These are phyloP conservation scores for Tulasnella sp. DNA, from an alignment of 768 basidiomycete genomes.

Conservation along the genomic window DNA sequence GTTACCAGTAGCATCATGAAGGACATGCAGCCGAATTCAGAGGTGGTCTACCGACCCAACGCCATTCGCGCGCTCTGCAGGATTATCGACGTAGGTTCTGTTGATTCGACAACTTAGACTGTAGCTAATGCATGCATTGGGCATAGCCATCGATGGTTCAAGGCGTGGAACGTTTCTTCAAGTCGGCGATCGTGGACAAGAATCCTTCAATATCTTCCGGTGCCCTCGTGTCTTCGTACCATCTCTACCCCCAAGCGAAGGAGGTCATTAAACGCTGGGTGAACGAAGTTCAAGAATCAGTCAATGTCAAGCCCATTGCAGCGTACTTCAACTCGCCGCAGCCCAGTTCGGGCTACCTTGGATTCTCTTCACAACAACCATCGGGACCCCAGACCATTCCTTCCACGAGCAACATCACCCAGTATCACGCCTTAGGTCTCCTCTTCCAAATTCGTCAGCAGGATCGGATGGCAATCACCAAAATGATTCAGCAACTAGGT, in stretches of 20 bases:
- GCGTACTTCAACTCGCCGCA: conserved; percentile 57
- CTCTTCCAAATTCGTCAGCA: conserved; percentile 94
- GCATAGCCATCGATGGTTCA: conserved; percentile 97
- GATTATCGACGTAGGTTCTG: conserved; percentile 85
- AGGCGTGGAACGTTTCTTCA: conserved; percentile 98
- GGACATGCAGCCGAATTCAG: conserved; percentile 98
- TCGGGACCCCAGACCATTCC: conserved; percentile 68
- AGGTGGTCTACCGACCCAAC: conserved; percentile 97
- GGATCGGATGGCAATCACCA: conserved; percentile 98
- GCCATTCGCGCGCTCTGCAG: conserved; percentile 93
- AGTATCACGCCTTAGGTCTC: conserved; percentile 94
- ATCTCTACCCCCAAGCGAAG: conserved; percentile 87
- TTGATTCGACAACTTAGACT: background rate
- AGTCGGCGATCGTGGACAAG: conserved; percentile 96
- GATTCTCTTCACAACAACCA: conserved; percentile 55
- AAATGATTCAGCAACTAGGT: conserved; percentile 97
- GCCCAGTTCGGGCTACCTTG: conserved; percentile 54
- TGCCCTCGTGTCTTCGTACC: conserved; percentile 94
- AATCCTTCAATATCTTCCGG: conserved; percentile 94
- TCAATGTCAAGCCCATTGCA: conserved; percentile 72
- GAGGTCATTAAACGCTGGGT: conserved; percentile 98
- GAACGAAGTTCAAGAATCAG: conserved; percentile 97
- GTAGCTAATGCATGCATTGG: conserved; percentile 16
- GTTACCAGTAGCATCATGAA: conserved; percentile 99
- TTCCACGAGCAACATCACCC: conserved; percentile 87